phyloP scores from a whole-genome alignment of 352 stramenopile genomes.

The Globisporangium cylindrosporum region DNA sequence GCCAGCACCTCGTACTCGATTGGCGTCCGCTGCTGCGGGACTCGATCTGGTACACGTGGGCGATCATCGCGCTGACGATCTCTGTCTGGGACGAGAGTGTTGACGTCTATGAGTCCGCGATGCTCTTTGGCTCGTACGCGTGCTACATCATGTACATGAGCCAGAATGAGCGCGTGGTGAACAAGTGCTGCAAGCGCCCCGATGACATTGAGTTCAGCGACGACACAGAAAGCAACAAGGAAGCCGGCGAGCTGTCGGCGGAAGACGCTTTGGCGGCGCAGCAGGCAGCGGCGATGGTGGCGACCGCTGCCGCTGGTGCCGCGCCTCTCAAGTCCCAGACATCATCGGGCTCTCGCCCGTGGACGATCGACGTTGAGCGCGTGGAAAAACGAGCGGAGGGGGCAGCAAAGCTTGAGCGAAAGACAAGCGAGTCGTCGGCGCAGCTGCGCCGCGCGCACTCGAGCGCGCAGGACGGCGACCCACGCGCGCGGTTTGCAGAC shows the following conservation, averaged over 20 bases:
- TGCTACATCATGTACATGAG: slow-evolving; percentile 79
- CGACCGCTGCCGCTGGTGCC: neutral
- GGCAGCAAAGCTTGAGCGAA: neutral
- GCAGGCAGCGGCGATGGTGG: neutral
- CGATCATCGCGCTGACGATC: slow-evolving; percentile 52
- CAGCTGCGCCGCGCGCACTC: slow-evolving; percentile 13
- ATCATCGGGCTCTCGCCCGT: slow-evolving; percentile 20
- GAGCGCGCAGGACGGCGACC: slow-evolving; percentile 3
- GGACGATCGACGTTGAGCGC: slow-evolving; percentile 37
- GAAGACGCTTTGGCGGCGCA: slow-evolving; percentile 14
- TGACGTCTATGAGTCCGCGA: slow-evolving; percentile 49
- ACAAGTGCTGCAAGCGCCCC: slow-evolving; percentile 50
- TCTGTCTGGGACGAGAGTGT: slow-evolving; percentile 63
- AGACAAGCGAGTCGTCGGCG: slow-evolving; percentile 20
- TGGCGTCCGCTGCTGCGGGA: slow-evolving; percentile 80
- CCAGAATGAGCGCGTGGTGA: slow-evolving; percentile 59
- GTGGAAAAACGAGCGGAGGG: neutral
- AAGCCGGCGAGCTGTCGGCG: slow-evolving; percentile 11
- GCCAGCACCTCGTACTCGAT: slow-evolving; percentile 63
- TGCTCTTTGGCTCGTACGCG: slow-evolving; percentile 65
- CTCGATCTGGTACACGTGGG: slow-evolving; percentile 72
- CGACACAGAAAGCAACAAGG: slow-evolving; percentile 11
- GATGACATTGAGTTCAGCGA: slow-evolving; percentile 23
- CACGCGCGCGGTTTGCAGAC: slow-evolving; percentile 28
- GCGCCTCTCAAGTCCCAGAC: slow-evolving; percentile 6